These are phyloP conservation scores for Teunomyces pallodes DNA, from an alignment of 805 yeast genomes.

Conservation along the genomic window DNA sequence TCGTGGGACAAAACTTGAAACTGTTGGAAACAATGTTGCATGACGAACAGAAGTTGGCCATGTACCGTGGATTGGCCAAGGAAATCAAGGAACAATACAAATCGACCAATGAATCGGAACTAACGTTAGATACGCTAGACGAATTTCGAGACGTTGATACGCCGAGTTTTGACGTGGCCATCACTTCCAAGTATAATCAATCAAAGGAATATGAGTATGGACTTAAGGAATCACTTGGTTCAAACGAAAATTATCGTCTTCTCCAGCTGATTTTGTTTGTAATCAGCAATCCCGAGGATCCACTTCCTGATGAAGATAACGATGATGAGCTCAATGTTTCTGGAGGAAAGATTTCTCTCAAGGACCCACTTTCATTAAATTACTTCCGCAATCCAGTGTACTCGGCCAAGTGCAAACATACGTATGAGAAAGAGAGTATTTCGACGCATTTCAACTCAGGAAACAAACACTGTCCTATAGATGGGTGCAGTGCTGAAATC, in stretches of 20 bases:
- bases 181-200: not conserved
- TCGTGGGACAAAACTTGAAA: not conserved
- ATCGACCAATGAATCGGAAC: slow-evolving; percentile 19
- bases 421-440: slow-evolving; percentile 53
- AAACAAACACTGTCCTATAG: slow-evolving; percentile 51
- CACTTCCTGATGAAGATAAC: slow-evolving; percentile 51
- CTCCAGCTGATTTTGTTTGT: slow-evolving; percentile 48
- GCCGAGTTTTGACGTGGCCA: not conserved
- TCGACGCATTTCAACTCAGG: slow-evolving; percentile 23
- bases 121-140: slow-evolving; percentile 20
- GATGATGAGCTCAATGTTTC: slow-evolving; percentile 64
- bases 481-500: slow-evolving; percentile 48
- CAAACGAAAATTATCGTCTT: slow-evolving; percentile 18
- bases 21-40: slow-evolving; percentile 7
- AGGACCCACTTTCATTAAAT: slow-evolving; percentile 63
- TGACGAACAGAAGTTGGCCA: slow-evolving; percentile 5
- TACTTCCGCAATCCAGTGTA: slow-evolving; percentile 53
- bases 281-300: slow-evolving; percentile 56
- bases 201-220: slow-evolving; percentile 17
- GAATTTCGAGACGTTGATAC: slow-evolving; percentile 8
- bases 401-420: slow-evolving; percentile 59
- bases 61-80: slow-evolving; percentile 5
- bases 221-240: not conserved
- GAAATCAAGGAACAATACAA: slow-evolving; percentile 17
- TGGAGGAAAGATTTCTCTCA: slow-evolving; percentile 68